Conservation (phyloP, 139 green algal genomes). For the Closterium sp. region DNA sequence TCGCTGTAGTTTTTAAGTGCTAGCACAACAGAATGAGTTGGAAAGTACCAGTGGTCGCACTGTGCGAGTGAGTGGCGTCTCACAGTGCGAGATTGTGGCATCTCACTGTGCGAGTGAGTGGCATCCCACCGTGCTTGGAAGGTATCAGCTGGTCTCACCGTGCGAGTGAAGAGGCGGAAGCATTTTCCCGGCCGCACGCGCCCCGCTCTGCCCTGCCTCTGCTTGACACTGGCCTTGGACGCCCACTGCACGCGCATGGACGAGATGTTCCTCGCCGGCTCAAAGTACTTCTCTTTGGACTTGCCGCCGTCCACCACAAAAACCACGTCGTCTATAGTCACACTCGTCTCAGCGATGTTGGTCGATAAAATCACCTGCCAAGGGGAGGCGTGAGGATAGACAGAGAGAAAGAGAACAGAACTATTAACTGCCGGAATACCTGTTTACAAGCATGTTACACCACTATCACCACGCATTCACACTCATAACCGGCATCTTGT, state of each 20-base stretch:
- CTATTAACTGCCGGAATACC: background rate
- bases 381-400: background rate
- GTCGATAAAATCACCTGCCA: conserved; percentile 74
- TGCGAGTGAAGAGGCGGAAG: conserved; percentile 53
- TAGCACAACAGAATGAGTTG: background rate
- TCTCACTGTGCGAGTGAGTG: background rate
- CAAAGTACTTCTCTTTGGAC: conserved; percentile 49
- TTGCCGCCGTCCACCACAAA: conserved; percentile 85
- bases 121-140: background rate
- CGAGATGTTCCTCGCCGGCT: conserved; percentile 8
- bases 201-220: conserved; percentile 54
- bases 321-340: conserved; percentile 89
- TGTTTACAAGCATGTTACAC: background rate
- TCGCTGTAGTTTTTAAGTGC: background rate
- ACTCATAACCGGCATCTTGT: no score
- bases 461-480: no score
- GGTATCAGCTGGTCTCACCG: conserved; percentile 12
- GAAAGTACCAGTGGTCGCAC: background rate
- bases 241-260: conserved; percentile 22
- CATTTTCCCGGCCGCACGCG: conserved; percentile 48
- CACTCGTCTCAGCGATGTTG: conserved; percentile 68
- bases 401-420: background rate
- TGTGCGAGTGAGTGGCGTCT: conserved; percentile 2
- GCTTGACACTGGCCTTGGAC: conserved; percentile 43
- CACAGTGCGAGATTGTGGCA: background rate